These are phyloP conservation scores for Hypomontagnella submonticulosa DNA, from an alignment of 495 filamentous ascomycete species.

Conservation along the genomic window DNA sequence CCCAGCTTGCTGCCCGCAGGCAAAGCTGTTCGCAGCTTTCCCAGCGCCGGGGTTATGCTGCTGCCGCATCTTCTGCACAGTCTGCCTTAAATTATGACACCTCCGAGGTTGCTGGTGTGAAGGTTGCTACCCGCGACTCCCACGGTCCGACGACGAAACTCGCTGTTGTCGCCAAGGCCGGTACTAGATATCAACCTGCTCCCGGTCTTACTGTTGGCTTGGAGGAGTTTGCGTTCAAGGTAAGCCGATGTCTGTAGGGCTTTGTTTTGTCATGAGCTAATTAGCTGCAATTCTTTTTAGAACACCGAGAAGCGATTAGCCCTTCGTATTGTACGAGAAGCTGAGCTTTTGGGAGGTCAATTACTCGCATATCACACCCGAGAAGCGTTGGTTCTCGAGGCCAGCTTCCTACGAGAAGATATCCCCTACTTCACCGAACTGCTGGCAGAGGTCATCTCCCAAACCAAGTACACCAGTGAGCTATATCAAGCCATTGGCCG, in stretches of 20 bases:
- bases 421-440: slow-evolving; percentile 98
- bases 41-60: slow-evolving; percentile 80
- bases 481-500: slow-evolving; percentile 41
- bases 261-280: slow-evolving; percentile 58
- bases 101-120: slow-evolving; percentile 84
- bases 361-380: slow-evolving; percentile 86
- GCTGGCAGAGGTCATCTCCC: slow-evolving; percentile 86
- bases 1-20: slow-evolving; percentile 77
- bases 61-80: slow-evolving; percentile 72
- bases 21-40: slow-evolving; percentile 68
- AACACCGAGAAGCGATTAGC: slow-evolving; percentile 86
- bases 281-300: slow-evolving; percentile 63
- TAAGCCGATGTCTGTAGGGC: slow-evolving; percentile 54
- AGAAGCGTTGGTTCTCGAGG: slow-evolving; percentile 89
- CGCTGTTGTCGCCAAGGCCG: slow-evolving; percentile 90
- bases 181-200: slow-evolving; percentile 87
- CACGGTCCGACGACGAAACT: slow-evolving; percentile 88
- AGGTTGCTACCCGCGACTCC: slow-evolving; percentile 88
- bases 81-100: slow-evolving; percentile 87
- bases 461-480: slow-evolving; percentile 87
- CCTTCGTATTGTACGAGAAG: slow-evolving; percentile 91
- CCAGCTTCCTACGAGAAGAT: slow-evolving; percentile 94
- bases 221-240: slow-evolving; percentile 96
- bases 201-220: slow-evolving; percentile 91
- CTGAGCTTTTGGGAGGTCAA: slow-evolving; percentile 91